These are phyloP conservation scores for Symbiodinium pilosum DNA, from an alignment of 73 alveolate genomes.

Conservation along the genomic window DNA sequence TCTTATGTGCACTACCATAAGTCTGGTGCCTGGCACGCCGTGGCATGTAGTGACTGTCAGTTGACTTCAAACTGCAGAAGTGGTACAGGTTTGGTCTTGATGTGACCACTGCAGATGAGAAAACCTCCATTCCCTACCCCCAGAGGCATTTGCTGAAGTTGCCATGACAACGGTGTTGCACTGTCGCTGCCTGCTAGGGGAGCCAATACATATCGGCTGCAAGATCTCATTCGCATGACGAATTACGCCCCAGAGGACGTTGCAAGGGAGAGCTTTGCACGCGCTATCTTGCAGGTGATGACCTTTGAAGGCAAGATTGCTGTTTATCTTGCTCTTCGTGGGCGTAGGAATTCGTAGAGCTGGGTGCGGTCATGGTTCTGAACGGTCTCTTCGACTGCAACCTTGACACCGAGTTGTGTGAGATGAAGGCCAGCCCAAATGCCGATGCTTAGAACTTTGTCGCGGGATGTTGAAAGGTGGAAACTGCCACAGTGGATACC, in stretches of 20 bases:
- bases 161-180: not conserved
- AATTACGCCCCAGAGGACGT: conserved; percentile 88
- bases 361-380: conserved; percentile 83
- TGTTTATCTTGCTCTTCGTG: too few relatives aligned
- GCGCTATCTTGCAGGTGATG: too few relatives aligned
- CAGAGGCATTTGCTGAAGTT: conserved; percentile 4
- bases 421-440: conserved; percentile 71
- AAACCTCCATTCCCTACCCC: conserved; percentile 56
- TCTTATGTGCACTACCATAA: conserved; percentile 78
- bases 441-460: too few relatives aligned
- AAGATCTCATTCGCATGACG: conserved; percentile 80
- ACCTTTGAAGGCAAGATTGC: too few relatives aligned
- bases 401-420: conserved; percentile 80
- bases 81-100: conserved; percentile 67
- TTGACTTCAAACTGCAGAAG: not conserved
- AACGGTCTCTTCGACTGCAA: conserved; percentile 78
- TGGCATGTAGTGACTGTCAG: not conserved
- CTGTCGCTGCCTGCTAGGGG: conserved; percentile 9
- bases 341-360: conserved; percentile 68
- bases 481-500: conserved; percentile 79
- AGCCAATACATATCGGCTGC: conserved; percentile 73
- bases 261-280: too few relatives aligned
- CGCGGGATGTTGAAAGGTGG: conserved; percentile 2
- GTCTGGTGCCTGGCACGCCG: not conserved
- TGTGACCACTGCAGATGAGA: conserved; percentile 79